These are phyloP conservation scores for Phylloboletellus chloephorus DNA, from an alignment of 1,284 basidiomycete species.

Conservation along the genomic window DNA sequence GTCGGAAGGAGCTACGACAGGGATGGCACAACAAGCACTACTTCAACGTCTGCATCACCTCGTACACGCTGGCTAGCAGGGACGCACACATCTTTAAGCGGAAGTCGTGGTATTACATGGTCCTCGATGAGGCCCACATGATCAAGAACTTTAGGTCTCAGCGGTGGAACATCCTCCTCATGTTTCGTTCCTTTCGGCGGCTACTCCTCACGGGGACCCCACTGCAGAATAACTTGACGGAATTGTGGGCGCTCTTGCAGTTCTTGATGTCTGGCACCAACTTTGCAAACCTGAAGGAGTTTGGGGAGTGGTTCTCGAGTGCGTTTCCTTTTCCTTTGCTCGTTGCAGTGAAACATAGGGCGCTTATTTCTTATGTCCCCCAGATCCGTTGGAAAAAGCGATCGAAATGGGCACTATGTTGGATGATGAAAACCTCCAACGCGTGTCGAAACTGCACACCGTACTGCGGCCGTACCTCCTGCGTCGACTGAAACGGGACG, in stretches of 20 bases:
- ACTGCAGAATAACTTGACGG: conserved; percentile 93
- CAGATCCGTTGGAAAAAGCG: conserved; percentile 90
- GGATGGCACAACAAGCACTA: conserved; percentile 93
- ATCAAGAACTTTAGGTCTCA: conserved; percentile 98
- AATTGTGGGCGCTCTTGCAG: conserved; percentile 92
- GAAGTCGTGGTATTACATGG: conserved; percentile 95
- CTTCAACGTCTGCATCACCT: conserved; percentile 96
- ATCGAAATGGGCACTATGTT: conserved; percentile 80
- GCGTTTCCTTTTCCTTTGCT: conserved; percentile 29
- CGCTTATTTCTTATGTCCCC: conserved; percentile 1
- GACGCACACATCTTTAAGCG: conserved; percentile 94
- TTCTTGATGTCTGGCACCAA: conserved; percentile 93
- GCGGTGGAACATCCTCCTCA: conserved; percentile 92
- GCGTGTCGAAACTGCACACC: conserved; percentile 86
- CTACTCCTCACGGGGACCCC: conserved; percentile 91
- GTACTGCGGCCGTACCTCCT: conserved; percentile 93
- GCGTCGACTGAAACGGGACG: conserved; percentile 90
- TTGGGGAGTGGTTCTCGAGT: conserved; percentile 97
- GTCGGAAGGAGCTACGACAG: conserved; percentile 87
- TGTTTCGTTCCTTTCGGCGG: conserved; percentile 87
- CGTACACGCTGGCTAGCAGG: conserved; percentile 88
- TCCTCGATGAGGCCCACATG: conserved; percentile 96
- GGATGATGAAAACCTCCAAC: conserved; percentile 83
- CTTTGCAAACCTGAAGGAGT: conserved; percentile 92
- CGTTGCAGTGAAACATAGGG: background rate